phyloP scores from a whole-genome alignment of 2,329 filamentous ascomycete species.

The Cordyceps sp. region DNA sequence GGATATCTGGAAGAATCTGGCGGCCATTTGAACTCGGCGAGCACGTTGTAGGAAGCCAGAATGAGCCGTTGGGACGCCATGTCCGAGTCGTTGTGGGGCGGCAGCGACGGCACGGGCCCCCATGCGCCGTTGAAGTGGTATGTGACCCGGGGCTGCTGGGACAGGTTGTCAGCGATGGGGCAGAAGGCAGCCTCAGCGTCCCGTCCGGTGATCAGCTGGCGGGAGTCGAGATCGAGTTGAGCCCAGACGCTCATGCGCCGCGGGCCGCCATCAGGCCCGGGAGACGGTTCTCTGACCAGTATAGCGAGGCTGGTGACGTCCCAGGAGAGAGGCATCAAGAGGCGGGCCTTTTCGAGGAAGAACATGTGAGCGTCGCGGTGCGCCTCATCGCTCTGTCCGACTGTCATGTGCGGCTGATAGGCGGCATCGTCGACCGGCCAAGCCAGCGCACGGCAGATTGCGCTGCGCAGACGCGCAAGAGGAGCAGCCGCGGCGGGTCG shows the following conservation, averaged over 20 bases:
- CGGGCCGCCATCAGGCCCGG: constrained; percentile 10
- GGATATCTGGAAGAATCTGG: constrained; percentile 23
- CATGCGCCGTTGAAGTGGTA: not conserved
- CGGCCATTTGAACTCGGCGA: constrained; percentile 14
- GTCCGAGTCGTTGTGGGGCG: not conserved
- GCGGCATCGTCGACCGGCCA: not conserved
- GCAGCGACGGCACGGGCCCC: not conserved
- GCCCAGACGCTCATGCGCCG: constrained; percentile 42
- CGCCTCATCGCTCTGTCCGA: not conserved
- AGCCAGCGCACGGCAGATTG: constrained; percentile 20
- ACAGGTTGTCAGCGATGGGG: constrained; percentile 21
- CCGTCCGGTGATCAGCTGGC: too few relatives aligned
- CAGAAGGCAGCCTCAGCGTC: too few relatives aligned
- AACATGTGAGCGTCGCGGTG: not conserved
- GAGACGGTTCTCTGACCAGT: constrained; percentile 29
- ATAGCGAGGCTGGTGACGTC: constrained; percentile 29
- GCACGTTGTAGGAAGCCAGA: not conserved
- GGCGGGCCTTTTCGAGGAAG: constrained; percentile 25
- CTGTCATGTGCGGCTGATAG: not conserved
- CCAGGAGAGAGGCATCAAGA: constrained; percentile 32
- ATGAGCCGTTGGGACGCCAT: not conserved
- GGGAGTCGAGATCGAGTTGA: constrained; percentile 20
- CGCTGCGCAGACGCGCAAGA: constrained; percentile 16
- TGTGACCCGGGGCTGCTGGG: not conserved
- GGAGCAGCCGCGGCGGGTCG: constrained; percentile 7